These are phyloP conservation scores for Fusarium burgessii DNA, from an alignment of 2,329 filamentous ascomycete genomes.

Conservation along the genomic window DNA sequence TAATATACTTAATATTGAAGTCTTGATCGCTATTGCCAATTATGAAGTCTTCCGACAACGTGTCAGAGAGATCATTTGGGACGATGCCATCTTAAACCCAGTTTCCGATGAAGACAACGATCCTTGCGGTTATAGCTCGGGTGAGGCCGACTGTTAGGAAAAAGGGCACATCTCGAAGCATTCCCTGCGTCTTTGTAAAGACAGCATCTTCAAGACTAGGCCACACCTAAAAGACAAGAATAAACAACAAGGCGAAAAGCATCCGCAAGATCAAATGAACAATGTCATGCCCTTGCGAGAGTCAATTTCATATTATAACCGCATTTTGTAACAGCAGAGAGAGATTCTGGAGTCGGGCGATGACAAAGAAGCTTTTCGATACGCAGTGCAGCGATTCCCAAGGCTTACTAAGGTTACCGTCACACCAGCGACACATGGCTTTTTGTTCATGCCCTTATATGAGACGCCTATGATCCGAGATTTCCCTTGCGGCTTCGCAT, in stretches of 20 bases:
- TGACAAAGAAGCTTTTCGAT: not conserved
- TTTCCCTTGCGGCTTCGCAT: not conserved
- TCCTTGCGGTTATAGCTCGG: not conserved
- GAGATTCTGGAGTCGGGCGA: not conserved
- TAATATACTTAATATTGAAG: not conserved
- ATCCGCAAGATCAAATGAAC: not conserved
- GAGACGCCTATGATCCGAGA: not conserved
- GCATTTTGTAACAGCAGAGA: not conserved
- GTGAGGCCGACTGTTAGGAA: not conserved
- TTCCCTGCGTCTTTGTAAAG: not conserved
- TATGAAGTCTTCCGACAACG: not conserved
- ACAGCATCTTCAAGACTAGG: not conserved
- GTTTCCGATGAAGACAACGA: not conserved
- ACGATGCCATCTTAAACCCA: not conserved
- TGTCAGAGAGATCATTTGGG: not conserved
- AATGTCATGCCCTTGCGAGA: not conserved
- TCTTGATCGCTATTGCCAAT: not conserved
- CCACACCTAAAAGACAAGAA: not conserved
- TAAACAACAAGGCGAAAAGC: not conserved
- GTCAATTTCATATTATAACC: not conserved
- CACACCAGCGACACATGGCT: not conserved
- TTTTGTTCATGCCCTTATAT: not conserved
- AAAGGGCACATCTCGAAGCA: not conserved
- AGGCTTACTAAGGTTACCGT: not conserved
- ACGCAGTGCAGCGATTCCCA: not conserved